phyloP scores from a whole-genome alignment of 2,329 filamentous ascomycete species.

The Diplodia scrobiculata region DNA sequence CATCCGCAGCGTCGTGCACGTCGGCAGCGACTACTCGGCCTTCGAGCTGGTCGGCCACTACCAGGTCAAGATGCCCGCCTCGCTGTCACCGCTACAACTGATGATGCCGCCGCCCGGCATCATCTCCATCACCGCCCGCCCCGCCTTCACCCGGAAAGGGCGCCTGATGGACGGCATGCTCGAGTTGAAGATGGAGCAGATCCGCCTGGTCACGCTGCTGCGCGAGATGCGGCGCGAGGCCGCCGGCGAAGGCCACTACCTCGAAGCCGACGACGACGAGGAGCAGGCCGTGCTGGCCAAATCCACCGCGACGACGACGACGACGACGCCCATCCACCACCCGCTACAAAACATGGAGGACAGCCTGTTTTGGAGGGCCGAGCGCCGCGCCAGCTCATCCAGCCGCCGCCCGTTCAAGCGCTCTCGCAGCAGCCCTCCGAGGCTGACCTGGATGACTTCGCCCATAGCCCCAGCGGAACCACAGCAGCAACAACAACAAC shows the following conservation, averaged over 20 bases:
- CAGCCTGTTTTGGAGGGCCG: not conserved
- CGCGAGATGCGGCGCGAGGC: not conserved
- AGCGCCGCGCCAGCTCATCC: not conserved
- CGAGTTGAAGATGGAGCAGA: slow-evolving; percentile 15
- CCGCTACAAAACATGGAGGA: not conserved
- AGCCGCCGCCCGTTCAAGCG: not conserved
- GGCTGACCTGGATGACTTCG: not conserved
- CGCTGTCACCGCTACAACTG: slow-evolving; percentile 4
- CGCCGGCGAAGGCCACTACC: not conserved
- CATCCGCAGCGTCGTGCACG: slow-evolving; percentile 18
- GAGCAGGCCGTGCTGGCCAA: not conserved
- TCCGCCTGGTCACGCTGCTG: not conserved
- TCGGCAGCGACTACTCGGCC: not conserved
- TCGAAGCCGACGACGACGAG: not conserved
- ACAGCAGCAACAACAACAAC: not conserved
- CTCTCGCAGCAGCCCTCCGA: not conserved
- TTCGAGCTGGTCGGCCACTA: slow-evolving; percentile 20
- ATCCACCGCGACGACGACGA: no score
- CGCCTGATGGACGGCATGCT: slow-evolving; percentile 7
- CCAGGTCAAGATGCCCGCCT: slow-evolving; percentile 3
- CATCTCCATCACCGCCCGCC: slow-evolving; percentile 13
- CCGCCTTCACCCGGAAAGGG: not conserved
- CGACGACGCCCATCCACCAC: not conserved
- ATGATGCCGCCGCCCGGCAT: slow-evolving; percentile 22
- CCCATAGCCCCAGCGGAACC: not conserved